Evolutionary conservation across 331 rosid species (phyloP).

Genomic region (Dryas integrifolia): DNA sequence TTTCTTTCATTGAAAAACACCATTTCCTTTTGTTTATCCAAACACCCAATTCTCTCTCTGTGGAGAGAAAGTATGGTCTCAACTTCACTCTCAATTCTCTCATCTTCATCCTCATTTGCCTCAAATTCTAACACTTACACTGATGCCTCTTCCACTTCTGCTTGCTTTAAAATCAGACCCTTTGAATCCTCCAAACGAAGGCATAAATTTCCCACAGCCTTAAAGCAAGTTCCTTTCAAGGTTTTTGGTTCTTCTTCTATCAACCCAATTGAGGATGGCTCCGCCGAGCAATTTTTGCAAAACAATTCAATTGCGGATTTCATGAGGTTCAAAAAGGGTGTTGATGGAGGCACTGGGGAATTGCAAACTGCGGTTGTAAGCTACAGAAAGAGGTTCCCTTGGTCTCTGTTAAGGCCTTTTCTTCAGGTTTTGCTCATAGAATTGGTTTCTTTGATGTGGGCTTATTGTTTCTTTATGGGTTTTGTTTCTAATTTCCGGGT

Average conservation of each 20-base stretch:
- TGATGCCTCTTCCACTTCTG: slow-evolving; percentile 46
- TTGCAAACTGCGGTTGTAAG: slow-evolving; percentile 88
- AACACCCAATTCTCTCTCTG: not conserved
- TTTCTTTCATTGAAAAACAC: not conserved
- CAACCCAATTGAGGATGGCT: slow-evolving; percentile 49
- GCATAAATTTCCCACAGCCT: slow-evolving; percentile 30
- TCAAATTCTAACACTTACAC: slow-evolving; percentile 36
- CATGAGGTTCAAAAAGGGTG: slow-evolving; percentile 71
- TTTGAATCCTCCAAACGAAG: slow-evolving; percentile 31
- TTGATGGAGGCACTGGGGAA: slow-evolving; percentile 52
- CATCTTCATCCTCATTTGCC: slow-evolving; percentile 52
- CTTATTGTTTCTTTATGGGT: slow-evolving; percentile 7
- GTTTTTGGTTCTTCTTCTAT: slow-evolving; percentile 22
- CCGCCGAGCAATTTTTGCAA: slow-evolving; percentile 55
- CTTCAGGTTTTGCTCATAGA: slow-evolving; percentile 49
- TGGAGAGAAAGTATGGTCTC: slow-evolving; percentile 38
- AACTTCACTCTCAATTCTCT: slow-evolving; percentile 45
- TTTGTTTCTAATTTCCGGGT: slow-evolving; percentile 6
- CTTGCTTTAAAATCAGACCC: slow-evolving; percentile 29
- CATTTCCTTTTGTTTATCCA: slow-evolving; percentile 38
- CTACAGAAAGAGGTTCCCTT: slow-evolving; percentile 77
- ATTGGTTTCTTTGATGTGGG: slow-evolving; percentile 11
- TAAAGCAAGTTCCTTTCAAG: slow-evolving; percentile 29
- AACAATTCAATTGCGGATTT: slow-evolving; percentile 79
- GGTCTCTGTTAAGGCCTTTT: slow-evolving; percentile 78